Evolutionary conservation across 768 basidiomycete genomes (phyloP).

Genomic region (Leccinum pellstonianum): DNA sequence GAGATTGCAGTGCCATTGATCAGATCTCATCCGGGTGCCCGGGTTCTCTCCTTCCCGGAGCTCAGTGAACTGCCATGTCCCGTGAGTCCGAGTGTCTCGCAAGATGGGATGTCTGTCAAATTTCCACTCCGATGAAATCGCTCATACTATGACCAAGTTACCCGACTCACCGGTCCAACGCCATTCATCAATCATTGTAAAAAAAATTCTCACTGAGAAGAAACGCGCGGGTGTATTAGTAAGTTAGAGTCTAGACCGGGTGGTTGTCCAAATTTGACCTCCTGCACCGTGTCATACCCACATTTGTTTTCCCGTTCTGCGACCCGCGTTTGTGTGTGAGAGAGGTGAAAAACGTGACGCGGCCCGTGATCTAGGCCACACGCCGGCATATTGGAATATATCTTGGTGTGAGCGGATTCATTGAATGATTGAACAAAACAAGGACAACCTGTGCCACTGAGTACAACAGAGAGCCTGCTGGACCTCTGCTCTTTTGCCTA

Average conservation of each 20-base stretch:
- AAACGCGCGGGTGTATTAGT: not conserved
- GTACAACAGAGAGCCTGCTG: not conserved
- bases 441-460: not conserved
- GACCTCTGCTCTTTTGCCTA: not conserved
- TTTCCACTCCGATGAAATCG: not conserved
- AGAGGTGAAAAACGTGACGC: not conserved
- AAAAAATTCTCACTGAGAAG: not conserved
- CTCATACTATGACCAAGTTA: not conserved
- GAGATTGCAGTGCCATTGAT: not conserved
- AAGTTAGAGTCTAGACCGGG: not conserved
- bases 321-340: not conserved
- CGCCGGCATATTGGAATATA: not conserved
- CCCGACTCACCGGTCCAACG: not conserved
- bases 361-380: not conserved
- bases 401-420: not conserved
- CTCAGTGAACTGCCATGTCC: not conserved
- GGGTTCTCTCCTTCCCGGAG: not conserved
- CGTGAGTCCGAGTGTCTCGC: not conserved
- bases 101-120: not conserved
- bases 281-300: not conserved
- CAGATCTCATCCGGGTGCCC: not conserved
- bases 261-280: not conserved
- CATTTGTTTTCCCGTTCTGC: not conserved
- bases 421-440: not conserved
- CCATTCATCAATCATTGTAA: not conserved